Conservation (phyloP, 1,284 basidiomycete genomes). For the Rhizoctonia solani region DNA sequence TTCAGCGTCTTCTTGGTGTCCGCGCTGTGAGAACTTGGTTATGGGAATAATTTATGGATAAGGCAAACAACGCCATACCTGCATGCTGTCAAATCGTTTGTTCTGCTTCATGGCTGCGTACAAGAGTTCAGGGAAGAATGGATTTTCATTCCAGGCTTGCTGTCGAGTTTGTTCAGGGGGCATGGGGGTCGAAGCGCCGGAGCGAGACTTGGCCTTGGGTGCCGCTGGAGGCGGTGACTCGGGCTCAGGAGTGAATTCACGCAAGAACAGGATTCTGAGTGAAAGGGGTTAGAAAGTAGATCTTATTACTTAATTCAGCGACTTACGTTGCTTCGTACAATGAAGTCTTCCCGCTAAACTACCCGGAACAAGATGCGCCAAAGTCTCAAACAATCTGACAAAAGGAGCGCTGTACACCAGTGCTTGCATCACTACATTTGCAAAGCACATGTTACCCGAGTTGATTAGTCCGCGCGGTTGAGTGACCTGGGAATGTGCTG, state of each 20-base stretch:
- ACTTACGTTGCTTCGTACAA: conserved; percentile 74
- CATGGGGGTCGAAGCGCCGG: conserved; percentile 36
- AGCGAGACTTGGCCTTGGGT: conserved; percentile 55
- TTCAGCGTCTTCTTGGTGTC: conserved; percentile 97
- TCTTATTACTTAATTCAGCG: conserved; percentile 1
- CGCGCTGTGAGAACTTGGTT: conserved; percentile 56
- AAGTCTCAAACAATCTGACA: conserved; percentile 65
- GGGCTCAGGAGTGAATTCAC: conserved; percentile 57
- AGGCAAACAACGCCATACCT: conserved; percentile 55
- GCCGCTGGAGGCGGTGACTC: conserved; percentile 51
- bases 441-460: conserved; percentile 97
- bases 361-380: conserved; percentile 45
- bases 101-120: conserved; percentile 97
- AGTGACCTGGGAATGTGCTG: conserved; percentile 46
- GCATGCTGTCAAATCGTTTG: conserved; percentile 92
- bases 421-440: conserved; percentile 91
- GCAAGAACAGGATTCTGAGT: conserved; percentile 20
- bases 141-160: conserved; percentile 51
- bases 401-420: conserved; percentile 90
- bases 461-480: conserved; percentile 88
- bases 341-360: conserved; percentile 62
- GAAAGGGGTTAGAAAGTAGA: neutral
- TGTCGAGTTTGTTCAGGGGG: conserved; percentile 38
- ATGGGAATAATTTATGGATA: neutral
- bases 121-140: conserved; percentile 87